These are phyloP conservation scores for Mitragyna speciosa DNA, from an alignment of 257 asterid species.

Conservation along the genomic window DNA sequence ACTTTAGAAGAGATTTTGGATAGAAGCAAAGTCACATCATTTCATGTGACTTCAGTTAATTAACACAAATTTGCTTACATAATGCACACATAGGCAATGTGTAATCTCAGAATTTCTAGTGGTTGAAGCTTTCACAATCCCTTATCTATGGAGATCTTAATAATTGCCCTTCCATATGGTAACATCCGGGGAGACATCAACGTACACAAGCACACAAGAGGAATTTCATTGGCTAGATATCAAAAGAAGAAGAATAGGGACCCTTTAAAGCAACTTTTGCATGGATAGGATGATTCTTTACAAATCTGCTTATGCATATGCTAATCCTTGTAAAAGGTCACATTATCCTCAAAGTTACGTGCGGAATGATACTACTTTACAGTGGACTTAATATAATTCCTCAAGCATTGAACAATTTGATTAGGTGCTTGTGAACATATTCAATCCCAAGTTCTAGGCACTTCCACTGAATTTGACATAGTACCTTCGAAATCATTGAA, in stretches of 20 bases:
- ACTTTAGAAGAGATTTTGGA: neutral
- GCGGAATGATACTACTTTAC: neutral
- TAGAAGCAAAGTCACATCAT: neutral
- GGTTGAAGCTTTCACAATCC: constrained; percentile 1
- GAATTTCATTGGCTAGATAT: constrained; percentile 1
- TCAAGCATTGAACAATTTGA: no score
- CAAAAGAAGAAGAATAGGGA: neutral
- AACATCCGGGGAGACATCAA: neutral
- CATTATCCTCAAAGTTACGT: neutral
- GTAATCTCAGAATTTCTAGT: neutral
- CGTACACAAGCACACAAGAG: neutral
- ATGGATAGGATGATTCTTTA: neutral
- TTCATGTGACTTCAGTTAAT: neutral
- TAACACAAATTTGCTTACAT: neutral
- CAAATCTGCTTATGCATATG: neutral
- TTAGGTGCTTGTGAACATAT: no score
- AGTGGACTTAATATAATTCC: no score
- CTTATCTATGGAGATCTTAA: neutral
- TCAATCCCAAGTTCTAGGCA: no score
- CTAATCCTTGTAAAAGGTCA: neutral
- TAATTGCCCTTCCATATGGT: neutral
- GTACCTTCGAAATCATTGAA: no score
- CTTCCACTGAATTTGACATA: no score
- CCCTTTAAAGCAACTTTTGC: constrained; percentile 2
- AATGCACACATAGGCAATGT: neutral